Evolutionary conservation across 139 green algal species (phyloP).

Genomic region (Tetradesmus obliquus): DNA sequence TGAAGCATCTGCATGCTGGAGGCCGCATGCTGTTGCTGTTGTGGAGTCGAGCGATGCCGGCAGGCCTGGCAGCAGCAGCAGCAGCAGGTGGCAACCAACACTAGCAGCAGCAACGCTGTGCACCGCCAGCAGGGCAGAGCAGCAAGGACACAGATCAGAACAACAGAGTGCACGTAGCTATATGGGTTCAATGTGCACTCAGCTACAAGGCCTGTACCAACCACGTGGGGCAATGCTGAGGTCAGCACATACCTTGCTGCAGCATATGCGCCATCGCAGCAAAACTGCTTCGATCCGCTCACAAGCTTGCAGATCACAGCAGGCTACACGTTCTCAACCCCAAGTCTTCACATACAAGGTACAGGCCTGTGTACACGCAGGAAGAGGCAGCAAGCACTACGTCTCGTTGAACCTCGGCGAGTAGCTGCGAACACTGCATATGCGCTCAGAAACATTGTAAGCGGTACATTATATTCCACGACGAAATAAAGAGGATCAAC

Average conservation of each 20-base stretch:
- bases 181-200: no score
- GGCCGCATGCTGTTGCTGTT: neutral
- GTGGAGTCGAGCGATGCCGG: neutral
- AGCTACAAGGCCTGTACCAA: neutral
- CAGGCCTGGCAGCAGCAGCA: neutral
- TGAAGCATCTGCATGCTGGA: neutral
- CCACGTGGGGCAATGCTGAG: neutral
- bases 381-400: no score
- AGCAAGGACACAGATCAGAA: neutral
- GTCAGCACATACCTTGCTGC: neutral
- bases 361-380: no score
- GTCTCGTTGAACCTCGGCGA: no score
- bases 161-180: neutral
- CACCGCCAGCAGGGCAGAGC: neutral
- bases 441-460: no score
- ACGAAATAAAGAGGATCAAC: no score
- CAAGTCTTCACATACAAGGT: no score
- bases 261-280: neutral
- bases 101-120: neutral
- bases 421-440: no score
- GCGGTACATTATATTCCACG: no score
- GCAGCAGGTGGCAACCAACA: neutral
- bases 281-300: no score
- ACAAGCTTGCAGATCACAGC: no score
- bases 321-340: no score